Evolutionary conservation across 1,139 yeast genomes (phyloP), one percentile per base, ranked within the genome.

Genomic region (Geotrichum histeridarum): DNA sequence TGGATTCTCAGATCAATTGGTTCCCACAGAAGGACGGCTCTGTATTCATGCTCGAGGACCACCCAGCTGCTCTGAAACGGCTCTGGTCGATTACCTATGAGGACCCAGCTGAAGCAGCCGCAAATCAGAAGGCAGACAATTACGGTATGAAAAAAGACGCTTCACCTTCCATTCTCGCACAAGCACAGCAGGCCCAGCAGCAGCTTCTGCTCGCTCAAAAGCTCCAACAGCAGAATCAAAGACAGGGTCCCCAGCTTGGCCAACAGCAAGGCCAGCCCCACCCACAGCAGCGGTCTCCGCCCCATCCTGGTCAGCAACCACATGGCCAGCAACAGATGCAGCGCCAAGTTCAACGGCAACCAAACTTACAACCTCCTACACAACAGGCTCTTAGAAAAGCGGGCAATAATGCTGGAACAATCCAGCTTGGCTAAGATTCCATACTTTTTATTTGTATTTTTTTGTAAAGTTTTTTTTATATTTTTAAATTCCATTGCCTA

Each of bases 101-200:
- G 18, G 54, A 51, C 37, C 46, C 54, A 5, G 22, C 14, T 33
- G 50, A 46, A 5, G 41, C 44, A 8, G 48, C 42, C 11, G 47
- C 31, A 11, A 22, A 39, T 12, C 42, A 27, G 22, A 38, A 15
- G 8, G 31, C 44, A 2, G 35, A 32, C 4, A 14, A 9, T 4
- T 22, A 14, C 17, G 48, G 36, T 7, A 8, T 15, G 8, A 45
- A 32, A 33, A 39, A 38, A 15, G 39, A 44, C 15, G 33, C 46
- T 4, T 51, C 57, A n/a, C 54, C 54, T 37, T 46, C 52, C 11
- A 51, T 54, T 32, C 36, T 48, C 30, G 57, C 54, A 8, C 55
- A 51, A 18, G 54, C 57, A 2, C 57, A 54, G 22, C 54, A 52
- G 32, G 57, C 53, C 5, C 55, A 51, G 27, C 57, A 48, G 32